These are phyloP conservation scores for Trichomonas vaginalis DNA, from an alignment of 208 protist species.

Conservation along the genomic window DNA sequence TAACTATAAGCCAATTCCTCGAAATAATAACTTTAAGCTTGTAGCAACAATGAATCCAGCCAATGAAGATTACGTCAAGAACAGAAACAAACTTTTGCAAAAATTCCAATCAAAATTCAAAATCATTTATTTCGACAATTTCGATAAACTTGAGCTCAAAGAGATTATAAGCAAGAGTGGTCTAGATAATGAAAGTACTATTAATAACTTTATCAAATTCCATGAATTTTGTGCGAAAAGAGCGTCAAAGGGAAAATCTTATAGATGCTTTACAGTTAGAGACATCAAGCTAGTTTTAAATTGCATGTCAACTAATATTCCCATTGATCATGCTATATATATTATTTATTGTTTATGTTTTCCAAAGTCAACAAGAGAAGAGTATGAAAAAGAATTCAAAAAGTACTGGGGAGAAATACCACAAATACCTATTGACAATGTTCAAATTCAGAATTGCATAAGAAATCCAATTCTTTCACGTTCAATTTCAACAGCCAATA, in stretches of 20 bases:
- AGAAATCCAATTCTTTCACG: background rate
- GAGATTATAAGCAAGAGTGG: background rate
- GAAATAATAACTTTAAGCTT: background rate
- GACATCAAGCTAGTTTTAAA: background rate
- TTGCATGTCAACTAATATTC: background rate
- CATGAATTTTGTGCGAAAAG: background rate
- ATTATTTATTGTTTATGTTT: background rate
- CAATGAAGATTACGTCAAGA: background rate
- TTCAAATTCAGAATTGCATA: background rate
- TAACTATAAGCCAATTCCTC: background rate
- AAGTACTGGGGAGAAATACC: no score
- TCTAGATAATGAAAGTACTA: background rate
- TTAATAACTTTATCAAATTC: background rate
- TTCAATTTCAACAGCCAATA: background rate
- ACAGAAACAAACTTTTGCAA: background rate
- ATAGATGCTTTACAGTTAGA: background rate
- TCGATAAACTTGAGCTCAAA: background rate
- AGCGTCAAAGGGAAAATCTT: background rate
- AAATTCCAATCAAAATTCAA: background rate
- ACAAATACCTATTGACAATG: no score
- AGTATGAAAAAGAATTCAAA: no score
- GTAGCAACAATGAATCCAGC: conserved; percentile 5
- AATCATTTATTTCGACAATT: background rate
- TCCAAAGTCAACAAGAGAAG: no score
- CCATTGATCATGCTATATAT: background rate